A percentile compares a stretch with the other conserved stretches of the same genome.
Conservation (phyloP, 2,329 filamentous ascomycete genomes). For the Penicillium sp. region DNA sequence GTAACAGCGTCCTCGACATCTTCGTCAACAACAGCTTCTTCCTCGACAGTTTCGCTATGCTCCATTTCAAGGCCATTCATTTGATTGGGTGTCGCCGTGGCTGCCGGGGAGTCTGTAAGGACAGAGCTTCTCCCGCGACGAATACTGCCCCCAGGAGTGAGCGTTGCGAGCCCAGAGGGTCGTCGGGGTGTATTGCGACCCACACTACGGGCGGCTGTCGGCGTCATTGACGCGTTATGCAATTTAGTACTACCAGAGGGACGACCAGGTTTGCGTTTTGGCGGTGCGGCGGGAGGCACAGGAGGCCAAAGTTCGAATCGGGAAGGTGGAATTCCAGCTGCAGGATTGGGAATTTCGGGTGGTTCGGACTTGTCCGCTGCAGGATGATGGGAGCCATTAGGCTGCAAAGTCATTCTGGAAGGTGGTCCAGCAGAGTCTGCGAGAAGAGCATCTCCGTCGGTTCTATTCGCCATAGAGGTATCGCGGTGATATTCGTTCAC, state of each 20-base stretch:
- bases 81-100: constrained; percentile 24
- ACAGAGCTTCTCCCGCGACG: constrained; percentile 41
- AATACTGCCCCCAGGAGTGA: constrained; percentile 33
- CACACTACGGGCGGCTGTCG: constrained; percentile 34
- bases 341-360: constrained; percentile 28
- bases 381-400: constrained; percentile 27
- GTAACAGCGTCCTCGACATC: constrained; percentile 11
- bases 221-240: constrained; percentile 29
- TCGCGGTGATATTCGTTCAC: constrained; percentile 20
- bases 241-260: constrained; percentile 36
- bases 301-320: constrained; percentile 47
- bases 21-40: constrained; percentile 16
- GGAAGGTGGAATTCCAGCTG: constrained; percentile 41
- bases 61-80: constrained; percentile 26
- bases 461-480: constrained; percentile 18
- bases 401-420: constrained; percentile 33
- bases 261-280: constrained; percentile 40
- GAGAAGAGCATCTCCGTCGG: constrained; percentile 12
- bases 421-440: constrained; percentile 37
- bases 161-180: constrained; percentile 28
- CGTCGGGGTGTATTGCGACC: constrained; percentile 41
- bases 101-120: constrained; percentile 30
- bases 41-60: constrained; percentile 7
- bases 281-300: constrained; percentile 34
- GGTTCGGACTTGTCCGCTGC: constrained; percentile 16